These are phyloP conservation scores for Auricularia heimuer DNA, from an alignment of 768 basidiomycete species.

Conservation along the genomic window DNA sequence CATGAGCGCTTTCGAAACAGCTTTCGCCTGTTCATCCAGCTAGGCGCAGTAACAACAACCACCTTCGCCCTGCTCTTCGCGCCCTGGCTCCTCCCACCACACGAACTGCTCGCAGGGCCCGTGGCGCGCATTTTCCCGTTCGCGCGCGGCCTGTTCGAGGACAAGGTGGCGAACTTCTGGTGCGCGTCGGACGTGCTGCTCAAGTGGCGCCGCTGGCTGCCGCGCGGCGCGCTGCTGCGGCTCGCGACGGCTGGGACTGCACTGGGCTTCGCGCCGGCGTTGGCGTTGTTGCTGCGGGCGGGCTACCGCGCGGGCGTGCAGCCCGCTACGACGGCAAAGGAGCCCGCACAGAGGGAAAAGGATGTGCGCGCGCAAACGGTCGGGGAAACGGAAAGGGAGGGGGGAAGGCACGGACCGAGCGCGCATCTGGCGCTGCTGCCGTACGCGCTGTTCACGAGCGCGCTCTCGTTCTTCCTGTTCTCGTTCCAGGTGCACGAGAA, in stretches of 20 bases:
- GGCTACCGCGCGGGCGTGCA: conserved; percentile 17
- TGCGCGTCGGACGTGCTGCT: conserved; percentile 82
- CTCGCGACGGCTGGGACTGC: conserved; percentile 59
- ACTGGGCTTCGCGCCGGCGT: conserved; percentile 58
- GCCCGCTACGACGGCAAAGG: neutral
- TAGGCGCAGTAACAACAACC: conserved; percentile 49
- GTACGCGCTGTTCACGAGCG: conserved; percentile 67
- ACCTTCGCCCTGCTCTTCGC: conserved; percentile 65
- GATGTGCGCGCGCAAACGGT: neutral
- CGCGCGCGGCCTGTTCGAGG: conserved; percentile 81
- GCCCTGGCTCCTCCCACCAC: conserved; percentile 69
- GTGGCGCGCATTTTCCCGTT: conserved; percentile 86
- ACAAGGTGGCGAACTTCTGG: conserved; percentile 98
- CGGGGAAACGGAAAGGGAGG: conserved; percentile 8
- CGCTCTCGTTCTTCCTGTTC: conserved; percentile 91
- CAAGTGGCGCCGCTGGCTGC: conserved; percentile 64
- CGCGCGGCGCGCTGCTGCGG: conserved; percentile 42
- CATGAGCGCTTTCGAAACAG: too few relatives aligned
- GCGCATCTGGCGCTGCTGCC: conserved; percentile 59
- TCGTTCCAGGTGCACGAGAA: conserved; percentile 98
- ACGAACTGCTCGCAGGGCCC: conserved; percentile 39
- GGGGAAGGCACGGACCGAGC: conserved; percentile 8
- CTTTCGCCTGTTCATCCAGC: conserved; percentile 48
- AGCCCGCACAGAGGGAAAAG: too few relatives aligned
- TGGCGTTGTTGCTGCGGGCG: conserved; percentile 33